phyloP scores from a whole-genome alignment of 345 rosid genomes.

The Ceriops tagal region DNA sequence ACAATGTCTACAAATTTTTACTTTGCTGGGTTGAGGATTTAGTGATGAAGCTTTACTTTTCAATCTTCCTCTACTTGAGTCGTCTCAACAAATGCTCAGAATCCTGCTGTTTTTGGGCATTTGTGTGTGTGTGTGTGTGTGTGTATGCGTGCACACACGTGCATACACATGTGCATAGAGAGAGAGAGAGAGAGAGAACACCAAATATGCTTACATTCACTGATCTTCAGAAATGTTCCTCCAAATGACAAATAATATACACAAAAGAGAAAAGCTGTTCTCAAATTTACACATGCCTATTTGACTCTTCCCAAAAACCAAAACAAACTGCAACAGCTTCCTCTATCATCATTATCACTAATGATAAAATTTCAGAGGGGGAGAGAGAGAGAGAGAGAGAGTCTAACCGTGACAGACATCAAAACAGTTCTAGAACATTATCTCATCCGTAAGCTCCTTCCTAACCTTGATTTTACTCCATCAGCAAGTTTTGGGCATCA shows the following conservation, averaged over 20 bases:
- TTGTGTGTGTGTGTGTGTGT: too few relatives aligned
- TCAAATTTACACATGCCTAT: constrained; percentile 53
- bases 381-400: neutral
- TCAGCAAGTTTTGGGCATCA: neutral
- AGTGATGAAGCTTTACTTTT: too few relatives aligned
- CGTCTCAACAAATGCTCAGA: too few relatives aligned
- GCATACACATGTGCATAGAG: too few relatives aligned
- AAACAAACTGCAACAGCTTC: constrained; percentile 28
- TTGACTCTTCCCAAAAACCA: constrained; percentile 37
- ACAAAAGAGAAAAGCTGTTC: constrained; percentile 35
- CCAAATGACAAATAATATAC: constrained; percentile 27
- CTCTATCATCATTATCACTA: constrained; percentile 18
- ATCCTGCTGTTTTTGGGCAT: too few relatives aligned
- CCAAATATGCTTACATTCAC: constrained; percentile 7
- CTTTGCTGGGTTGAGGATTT: too few relatives aligned
- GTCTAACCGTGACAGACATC: constrained; percentile 15
- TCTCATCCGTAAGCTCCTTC: constrained; percentile 19
- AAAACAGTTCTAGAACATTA: constrained; percentile 18
- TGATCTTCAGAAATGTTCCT: constrained; percentile 13
- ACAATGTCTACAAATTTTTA: too few relatives aligned
- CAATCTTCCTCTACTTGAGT: too few relatives aligned
- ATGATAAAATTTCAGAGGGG: constrained; percentile 1
- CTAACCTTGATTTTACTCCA: constrained; percentile 10
- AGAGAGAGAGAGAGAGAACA: neutral
- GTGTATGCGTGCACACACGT: too few relatives aligned